Evolutionary conservation across 2,329 filamentous ascomycete genomes (phyloP).

Genomic region (Lecanicillium sp.): DNA sequence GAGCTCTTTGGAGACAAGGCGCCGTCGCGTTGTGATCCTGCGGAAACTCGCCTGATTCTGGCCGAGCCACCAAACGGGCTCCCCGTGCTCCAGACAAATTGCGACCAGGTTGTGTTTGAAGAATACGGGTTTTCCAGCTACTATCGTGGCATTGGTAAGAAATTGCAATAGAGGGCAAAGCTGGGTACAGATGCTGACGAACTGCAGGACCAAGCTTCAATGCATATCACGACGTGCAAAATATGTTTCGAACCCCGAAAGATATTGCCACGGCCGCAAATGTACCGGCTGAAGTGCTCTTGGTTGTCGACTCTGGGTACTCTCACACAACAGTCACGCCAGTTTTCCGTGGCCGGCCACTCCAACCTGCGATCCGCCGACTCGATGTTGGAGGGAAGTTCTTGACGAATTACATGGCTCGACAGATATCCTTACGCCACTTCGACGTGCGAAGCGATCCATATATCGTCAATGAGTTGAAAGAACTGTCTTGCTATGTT

Average conservation of each 20-base stretch:
- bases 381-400: slow-evolving; percentile 90
- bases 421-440: slow-evolving; percentile 80
- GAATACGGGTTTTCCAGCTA: slow-evolving; percentile 91
- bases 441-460: slow-evolving; percentile 95
- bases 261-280: slow-evolving; percentile 31
- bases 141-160: slow-evolving; percentile 62
- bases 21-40: slow-evolving; percentile 63
- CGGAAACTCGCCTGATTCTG: slow-evolving; percentile 75
- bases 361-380: slow-evolving; percentile 74
- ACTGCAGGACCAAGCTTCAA: slow-evolving; percentile 62
- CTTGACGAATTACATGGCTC: slow-evolving; percentile 86
- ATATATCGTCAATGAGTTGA: slow-evolving; percentile 91
- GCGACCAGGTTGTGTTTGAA: slow-evolving; percentile 95
- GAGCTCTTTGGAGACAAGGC: slow-evolving; percentile 69
- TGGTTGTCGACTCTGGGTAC: slow-evolving; percentile 87
- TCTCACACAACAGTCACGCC: slow-evolving; percentile 90
- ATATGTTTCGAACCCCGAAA: slow-evolving; percentile 55
- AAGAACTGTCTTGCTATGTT: slow-evolving; percentile 82
- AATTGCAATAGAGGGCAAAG: neutral
- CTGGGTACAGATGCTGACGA: slow-evolving; percentile 7
- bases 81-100: slow-evolving; percentile 74
- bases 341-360: slow-evolving; percentile 68
- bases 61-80: slow-evolving; percentile 81
- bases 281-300: slow-evolving; percentile 67
- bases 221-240: slow-evolving; percentile 71